These are phyloP conservation scores for Zygoascus bituminiphila DNA, from an alignment of 805 yeast genomes.

Conservation along the genomic window DNA sequence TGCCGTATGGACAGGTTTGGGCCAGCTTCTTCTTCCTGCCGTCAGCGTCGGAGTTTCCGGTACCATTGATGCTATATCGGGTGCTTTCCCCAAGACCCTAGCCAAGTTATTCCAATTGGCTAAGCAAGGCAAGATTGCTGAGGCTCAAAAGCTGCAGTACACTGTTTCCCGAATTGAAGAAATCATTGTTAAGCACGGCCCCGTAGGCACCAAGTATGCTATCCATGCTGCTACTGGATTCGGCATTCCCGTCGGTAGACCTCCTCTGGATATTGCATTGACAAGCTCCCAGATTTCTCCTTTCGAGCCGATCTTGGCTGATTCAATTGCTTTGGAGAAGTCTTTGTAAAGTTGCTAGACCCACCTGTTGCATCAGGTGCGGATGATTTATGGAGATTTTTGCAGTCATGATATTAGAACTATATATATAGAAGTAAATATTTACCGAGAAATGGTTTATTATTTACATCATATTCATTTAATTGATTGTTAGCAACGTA, in stretches of 20 bases:
- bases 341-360: constrained; percentile 15
- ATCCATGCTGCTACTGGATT: constrained; percentile 32
- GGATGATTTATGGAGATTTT: background rate
- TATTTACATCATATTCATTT: too few relatives aligned
- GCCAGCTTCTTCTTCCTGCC: constrained; percentile 43
- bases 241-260: constrained; percentile 41
- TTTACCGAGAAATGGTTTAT: too few relatives aligned
- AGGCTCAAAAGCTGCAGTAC: constrained; percentile 38
- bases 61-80: constrained; percentile 45
- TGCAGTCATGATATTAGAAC: background rate
- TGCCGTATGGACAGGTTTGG: constrained; percentile 41
- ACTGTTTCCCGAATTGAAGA: constrained; percentile 40
- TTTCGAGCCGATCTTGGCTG: constrained; percentile 12
- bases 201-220: constrained; percentile 41
- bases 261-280: constrained; percentile 33
- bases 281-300: constrained; percentile 9
- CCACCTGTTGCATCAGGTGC: background rate
- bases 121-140: constrained; percentile 33
- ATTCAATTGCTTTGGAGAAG: constrained; percentile 16
- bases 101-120: constrained; percentile 35
- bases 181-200: constrained; percentile 36
- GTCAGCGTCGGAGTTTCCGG: constrained; percentile 41
- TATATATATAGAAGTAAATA: background rate
- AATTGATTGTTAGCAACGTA: background rate
- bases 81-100: constrained; percentile 44